Conservation (phyloP, 805 yeast species). For the Cyberlindnera euphorbiae region DNA sequence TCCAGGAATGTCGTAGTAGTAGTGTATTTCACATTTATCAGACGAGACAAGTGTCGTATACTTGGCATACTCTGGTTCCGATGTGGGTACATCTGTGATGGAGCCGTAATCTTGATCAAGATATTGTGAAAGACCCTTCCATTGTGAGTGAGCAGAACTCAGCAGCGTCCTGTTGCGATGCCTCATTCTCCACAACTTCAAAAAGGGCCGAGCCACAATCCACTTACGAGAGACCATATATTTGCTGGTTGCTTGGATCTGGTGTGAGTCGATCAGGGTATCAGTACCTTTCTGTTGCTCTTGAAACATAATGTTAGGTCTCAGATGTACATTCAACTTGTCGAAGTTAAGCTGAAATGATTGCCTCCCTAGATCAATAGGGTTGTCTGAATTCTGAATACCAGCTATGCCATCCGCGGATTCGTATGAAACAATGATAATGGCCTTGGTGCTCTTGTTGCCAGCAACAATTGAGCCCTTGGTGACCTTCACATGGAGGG, state of each 20-base stretch:
- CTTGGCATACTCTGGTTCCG: conserved; percentile 75
- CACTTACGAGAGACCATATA: conserved; percentile 3
- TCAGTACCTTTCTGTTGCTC: conserved; percentile 23
- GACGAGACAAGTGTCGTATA: conserved; percentile 66
- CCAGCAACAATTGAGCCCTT: conserved; percentile 79
- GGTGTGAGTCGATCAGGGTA: not conserved
- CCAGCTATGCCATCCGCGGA: conserved; percentile 56
- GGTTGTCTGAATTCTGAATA: conserved; percentile 40
- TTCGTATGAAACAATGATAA: conserved; percentile 58
- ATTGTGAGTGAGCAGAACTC: conserved; percentile 25
- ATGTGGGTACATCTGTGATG: conserved; percentile 31
- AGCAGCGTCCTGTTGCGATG: conserved; percentile 1
- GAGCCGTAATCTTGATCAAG: conserved; percentile 34
- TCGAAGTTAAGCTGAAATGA: conserved; percentile 40
- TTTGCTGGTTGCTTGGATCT: conserved; percentile 7
- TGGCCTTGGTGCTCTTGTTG: conserved; percentile 68
- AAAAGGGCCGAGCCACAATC: conserved; percentile 5
- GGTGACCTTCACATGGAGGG: conserved; percentile 53
- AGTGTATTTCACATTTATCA: conserved; percentile 45
- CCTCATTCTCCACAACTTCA: conserved; percentile 8
- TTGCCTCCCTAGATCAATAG: conserved; percentile 54
- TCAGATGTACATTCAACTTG: conserved; percentile 54
- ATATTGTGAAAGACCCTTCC: conserved; percentile 81
- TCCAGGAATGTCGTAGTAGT: conserved; percentile 75
- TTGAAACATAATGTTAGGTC: conserved; percentile 66